These are phyloP conservation scores for Tetrahymena malaccensis DNA, from an alignment of 73 alveolate species.

Conservation along the genomic window DNA sequence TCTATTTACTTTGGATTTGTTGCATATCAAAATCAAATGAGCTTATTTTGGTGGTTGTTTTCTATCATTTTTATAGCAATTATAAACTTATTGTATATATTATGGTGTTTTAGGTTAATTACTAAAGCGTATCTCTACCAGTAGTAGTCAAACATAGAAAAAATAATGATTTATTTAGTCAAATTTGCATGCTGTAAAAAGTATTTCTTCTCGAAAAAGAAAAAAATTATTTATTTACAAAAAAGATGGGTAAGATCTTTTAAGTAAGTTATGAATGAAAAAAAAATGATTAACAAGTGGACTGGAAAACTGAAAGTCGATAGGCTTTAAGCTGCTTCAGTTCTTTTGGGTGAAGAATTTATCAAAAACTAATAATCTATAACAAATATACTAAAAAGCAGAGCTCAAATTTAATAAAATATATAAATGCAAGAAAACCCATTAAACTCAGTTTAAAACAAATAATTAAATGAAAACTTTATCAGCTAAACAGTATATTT, in stretches of 20 bases:
- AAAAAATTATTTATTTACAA: not conserved
- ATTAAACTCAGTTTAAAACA: not conserved
- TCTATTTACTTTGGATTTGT: not conserved
- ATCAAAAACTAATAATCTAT: not conserved
- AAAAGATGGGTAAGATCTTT: not conserved
- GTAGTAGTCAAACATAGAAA: not conserved
- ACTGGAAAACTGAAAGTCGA: not conserved
- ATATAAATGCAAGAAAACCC: not conserved
- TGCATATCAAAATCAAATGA: not conserved
- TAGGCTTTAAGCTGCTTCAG: not conserved
- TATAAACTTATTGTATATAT: not conserved
- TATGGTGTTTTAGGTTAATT: not conserved
- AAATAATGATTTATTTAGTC: not conserved
- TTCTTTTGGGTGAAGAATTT: not conserved
- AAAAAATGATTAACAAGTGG: not conserved
- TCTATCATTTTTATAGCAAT: not conserved
- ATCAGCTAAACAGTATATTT: too few species aligned
- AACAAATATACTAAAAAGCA: not conserved
- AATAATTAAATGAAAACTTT: not conserved
- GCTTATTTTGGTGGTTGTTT: not conserved
- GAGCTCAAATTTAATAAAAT: too few species aligned
- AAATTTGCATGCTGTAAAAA: not conserved
- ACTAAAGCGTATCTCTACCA: not conserved
- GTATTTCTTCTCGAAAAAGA: not conserved
- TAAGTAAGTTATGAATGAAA: not conserved